Evolutionary conservation across 2,329 filamentous ascomycete species (phyloP).

Genomic region (Colletotrichum sp.): DNA sequence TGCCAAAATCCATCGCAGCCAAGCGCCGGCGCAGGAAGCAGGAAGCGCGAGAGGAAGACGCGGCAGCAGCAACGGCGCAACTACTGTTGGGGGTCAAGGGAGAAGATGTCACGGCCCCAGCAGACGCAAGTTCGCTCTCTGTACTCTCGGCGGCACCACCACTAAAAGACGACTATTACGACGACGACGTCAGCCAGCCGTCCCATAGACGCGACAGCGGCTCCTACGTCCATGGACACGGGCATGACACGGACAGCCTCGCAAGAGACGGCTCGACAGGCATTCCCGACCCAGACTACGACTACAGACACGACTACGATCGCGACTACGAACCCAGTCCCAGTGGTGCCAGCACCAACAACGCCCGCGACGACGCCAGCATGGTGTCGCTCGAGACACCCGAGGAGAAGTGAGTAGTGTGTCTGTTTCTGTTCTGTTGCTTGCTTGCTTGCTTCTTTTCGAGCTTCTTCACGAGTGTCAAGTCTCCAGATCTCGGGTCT

Average conservation of each 20-base stretch:
- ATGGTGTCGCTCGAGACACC: not conserved
- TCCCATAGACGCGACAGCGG: slow-evolving; percentile 40
- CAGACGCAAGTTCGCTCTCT: not conserved
- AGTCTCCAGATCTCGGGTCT: not conserved
- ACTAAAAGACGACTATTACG: slow-evolving; percentile 28
- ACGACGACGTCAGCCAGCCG: slow-evolving; percentile 31
- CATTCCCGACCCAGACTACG: slow-evolving; percentile 7
- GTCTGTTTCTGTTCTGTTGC: not conserved
- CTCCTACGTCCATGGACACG: slow-evolving; percentile 29
- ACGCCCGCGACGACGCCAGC: slow-evolving; percentile 1
- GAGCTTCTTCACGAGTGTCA: not conserved
- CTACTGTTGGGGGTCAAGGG: slow-evolving; percentile 14
- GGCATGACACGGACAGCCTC: slow-evolving; percentile 27
- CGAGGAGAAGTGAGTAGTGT: not conserved
- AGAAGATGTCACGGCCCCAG: slow-evolving; percentile 14
- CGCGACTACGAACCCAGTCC: not conserved
- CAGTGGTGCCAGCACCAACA: not conserved
- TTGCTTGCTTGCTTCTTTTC: not conserved
- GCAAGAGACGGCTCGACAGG: slow-evolving; percentile 8
- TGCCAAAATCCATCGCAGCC: slow-evolving; percentile 54
- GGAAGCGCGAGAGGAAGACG: slow-evolving; percentile 38
- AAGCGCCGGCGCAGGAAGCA: slow-evolving; percentile 55
- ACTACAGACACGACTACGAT: not conserved
- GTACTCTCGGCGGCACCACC: slow-evolving; percentile 13
- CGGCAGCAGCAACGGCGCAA: slow-evolving; percentile 24